Evolutionary conservation across 2,329 filamentous ascomycete species (phyloP), one percentile per base, ranked within the genome.

Genomic region (Pseudodiploospora longispora): DNA sequence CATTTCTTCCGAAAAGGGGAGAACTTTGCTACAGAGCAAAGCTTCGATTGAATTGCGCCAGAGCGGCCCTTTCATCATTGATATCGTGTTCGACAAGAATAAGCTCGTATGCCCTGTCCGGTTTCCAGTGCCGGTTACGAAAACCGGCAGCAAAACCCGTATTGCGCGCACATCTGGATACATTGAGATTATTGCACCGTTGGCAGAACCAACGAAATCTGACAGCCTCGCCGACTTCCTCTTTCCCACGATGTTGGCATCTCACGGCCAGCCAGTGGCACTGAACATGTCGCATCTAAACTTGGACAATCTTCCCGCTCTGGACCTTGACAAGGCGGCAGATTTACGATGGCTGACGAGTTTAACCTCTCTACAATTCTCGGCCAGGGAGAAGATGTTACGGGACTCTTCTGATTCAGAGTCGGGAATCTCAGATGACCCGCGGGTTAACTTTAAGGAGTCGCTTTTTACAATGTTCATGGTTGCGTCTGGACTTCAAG

Each of bases 391-490:
- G 50, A 66, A 61, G 43, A 43, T 41, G 3, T 42, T 68, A 1
- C 65, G 69, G 4, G 55, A 64, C 1, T 45, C 51, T 2, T 43
- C 51, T 4, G 46, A 55, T 9, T 43, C 44, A 10, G 47, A 47
- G 1, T 50, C 46, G 19, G 49, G 50, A n/a, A 51, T 63, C 10
- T 47, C 58, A 5, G 35, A 55, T 1, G 59, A 67, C 3, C 44
- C 57, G 4, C 63, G 69, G 0, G 52, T 70, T 41, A 68, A 71
- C 51, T 69, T 75, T 55, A 75, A 75, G 48, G 68, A 74, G 46
- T 68, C 70, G 0, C 42, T 75, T 8, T 69, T 69, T 46, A 66
- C 65, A 31, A 66, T 75, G 53, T 69, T 72, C 50, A 70, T 68
- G 65, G 47, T 70, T 27, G 54, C 63, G 4, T 63, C 70, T 0